These are phyloP conservation scores for Clonostachys solani DNA, from an alignment of 2,329 filamentous ascomycete species.

Conservation along the genomic window DNA sequence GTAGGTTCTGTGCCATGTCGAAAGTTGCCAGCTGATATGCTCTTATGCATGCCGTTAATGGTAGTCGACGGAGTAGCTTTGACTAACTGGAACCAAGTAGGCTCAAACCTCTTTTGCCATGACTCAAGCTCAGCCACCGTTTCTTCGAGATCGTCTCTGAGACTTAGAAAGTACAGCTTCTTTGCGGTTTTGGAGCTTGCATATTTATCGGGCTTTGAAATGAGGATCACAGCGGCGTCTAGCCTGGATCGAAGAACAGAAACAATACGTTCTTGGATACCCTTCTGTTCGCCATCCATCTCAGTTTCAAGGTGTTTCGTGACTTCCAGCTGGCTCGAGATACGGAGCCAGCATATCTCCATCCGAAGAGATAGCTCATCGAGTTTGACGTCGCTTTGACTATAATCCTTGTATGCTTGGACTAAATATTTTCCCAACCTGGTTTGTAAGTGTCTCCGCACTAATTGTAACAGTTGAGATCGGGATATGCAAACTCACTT, in stretches of 20 bases:
- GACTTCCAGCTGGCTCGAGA: slow-evolving; percentile 10
- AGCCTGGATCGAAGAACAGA: slow-evolving; percentile 9
- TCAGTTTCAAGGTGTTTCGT: slow-evolving; percentile 5
- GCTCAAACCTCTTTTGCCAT: slow-evolving; percentile 6
- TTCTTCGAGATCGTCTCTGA: slow-evolving; percentile 5
- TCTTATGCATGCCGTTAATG: background rate
- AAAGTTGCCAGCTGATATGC: too few species aligned
- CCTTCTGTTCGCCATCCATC: slow-evolving; percentile 9
- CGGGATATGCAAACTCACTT: background rate
- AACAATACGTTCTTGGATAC: slow-evolving; percentile 9
- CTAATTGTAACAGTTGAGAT: background rate
- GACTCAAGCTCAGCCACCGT: slow-evolving; percentile 5
- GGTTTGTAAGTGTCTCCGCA: background rate
- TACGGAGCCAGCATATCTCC: slow-evolving; percentile 10
- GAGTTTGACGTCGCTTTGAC: slow-evolving; percentile 3
- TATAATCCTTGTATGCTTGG: slow-evolving; percentile 2
- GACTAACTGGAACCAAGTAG: slow-evolving; percentile 8
- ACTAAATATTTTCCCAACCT: slow-evolving; percentile 3
- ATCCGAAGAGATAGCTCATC: slow-evolving; percentile 8
- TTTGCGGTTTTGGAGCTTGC: background rate
- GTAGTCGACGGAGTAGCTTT: slow-evolving; percentile 1
- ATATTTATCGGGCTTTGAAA: slow-evolving; percentile 1
- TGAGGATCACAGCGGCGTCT: slow-evolving; percentile 4
- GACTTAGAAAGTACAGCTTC: slow-evolving; percentile 1
- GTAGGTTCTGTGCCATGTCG: too few species aligned